Base-by-base conservation (phyloP, 164 flowering plant genomes). In the Annona cherimola region DNA sequence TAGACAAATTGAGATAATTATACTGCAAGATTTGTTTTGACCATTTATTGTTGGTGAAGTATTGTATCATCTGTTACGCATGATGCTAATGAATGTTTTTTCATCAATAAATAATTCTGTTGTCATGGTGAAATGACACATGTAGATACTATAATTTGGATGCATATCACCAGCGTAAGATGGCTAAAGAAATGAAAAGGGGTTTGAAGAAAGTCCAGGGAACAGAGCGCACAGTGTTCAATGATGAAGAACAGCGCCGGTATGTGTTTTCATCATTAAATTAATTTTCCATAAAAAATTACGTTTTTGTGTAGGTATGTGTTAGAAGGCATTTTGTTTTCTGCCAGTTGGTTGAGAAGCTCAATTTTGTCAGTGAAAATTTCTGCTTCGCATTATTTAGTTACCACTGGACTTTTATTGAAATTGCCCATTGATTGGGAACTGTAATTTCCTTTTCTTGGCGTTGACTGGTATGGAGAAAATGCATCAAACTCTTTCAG, bases 191-290 rank as follows among this genome's bases (percentile, higher is more conserved):
- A 68, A 69, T 78, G 66, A 89, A 90, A 76, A 88, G 80, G 75
- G 98, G 99, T 69, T 40, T 71, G 9, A 86, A 83, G 50, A 87
- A 83, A 74, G 79, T 66, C n/a, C 5, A 3, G 45, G 66, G 65
- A 57, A 57, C 75, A 44, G 98, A 93, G 68, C 94, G 93, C 42
- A 87, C 87, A 57, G 84, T 91, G 35, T 95, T 95, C 78, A 78
- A 95, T 83, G 99, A 95, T 79, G 99, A 95, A 84, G 99, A 91
- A 81, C 89, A 86, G 65, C 88, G 98, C 2, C 79, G 99, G 97
- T 95, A 85, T 77, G 86, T 80, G 59, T 55, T 61, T 26, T 4
- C 55, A 9, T 61, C 39, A 40, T 64, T 39, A 11, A 42, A 39
- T 12, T 14, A 1, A 42, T 42, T 40, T 41, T 41, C 41, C 5